Evolutionary conservation across 129 eudicot genomes (phyloP).

Genomic region (sunflower (Helianthus annuus)): DNA sequence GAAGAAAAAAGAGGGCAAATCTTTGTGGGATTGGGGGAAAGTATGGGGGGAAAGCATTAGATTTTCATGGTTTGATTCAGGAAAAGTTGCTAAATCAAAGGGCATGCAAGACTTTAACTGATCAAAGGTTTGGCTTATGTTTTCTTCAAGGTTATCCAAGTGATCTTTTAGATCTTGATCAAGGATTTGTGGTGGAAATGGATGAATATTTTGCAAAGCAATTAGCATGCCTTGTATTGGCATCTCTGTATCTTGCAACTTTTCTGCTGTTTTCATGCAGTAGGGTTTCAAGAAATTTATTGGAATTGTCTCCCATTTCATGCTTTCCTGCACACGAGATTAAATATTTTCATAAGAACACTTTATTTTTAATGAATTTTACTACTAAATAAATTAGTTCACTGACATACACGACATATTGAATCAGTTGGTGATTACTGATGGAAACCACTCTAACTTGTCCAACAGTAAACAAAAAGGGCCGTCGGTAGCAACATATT

Average conservation of each 20-base stretch:
- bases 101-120: conserved; percentile 42
- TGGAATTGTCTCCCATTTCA: conserved; percentile 78
- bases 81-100: conserved; percentile 45
- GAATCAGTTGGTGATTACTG: too few species aligned
- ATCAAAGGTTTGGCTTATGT: conserved; percentile 38
- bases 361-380: too few species aligned
- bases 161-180: conserved; percentile 45
- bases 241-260: conserved; percentile 57
- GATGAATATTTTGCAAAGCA: conserved; percentile 43
- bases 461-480: too few species aligned
- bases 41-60: conserved; percentile 34
- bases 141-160: conserved; percentile 36
- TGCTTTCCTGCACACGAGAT: conserved; percentile 56
- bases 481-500: too few species aligned
- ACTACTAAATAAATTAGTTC: too few species aligned
- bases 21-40: conserved; percentile 43
- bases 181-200: conserved; percentile 40
- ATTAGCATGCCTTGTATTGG: conserved; percentile 70
- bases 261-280: conserved; percentile 56
- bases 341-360: background rate
- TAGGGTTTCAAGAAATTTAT: conserved; percentile 49
- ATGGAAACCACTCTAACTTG: too few species aligned
- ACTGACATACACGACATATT: too few species aligned
- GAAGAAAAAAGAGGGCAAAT: conserved; percentile 70
- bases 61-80: conserved; percentile 51